Base-by-base conservation (phyloP, 2,329 filamentous ascomycete species). In the Diplodia sapinea region DNA sequence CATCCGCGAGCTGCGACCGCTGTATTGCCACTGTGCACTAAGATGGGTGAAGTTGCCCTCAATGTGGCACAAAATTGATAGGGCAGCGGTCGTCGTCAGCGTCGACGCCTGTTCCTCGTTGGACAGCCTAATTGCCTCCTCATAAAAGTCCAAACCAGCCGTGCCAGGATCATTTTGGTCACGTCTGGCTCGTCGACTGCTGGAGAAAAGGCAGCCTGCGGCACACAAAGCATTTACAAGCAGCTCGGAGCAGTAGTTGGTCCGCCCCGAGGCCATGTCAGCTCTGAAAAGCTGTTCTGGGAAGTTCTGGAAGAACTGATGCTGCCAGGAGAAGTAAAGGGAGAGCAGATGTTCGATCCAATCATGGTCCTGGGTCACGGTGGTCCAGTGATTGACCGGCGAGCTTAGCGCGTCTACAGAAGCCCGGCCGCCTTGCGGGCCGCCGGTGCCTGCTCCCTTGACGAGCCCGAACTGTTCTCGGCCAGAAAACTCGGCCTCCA, bases 221-320 rank as follows among this genome's bases (percentile, higher is more conserved):
- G 70, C 70, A 40, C 70, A 70, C 9, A 72, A 54, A 4, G 71
- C 71, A 36, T 72, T 71, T 8, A 73, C 71, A 17, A 73, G 68
- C 8, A 70, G 38, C 23, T 47, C 31, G 6, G 70, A 72, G 64
- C 71, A 73, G 52, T 67, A 71, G 33, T 68, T 64, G 9, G 68
- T 68, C 51, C 52, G 33, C 3, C 68, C 68, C 1, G 65, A 47
- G 4, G 33, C 67, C 50, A 72, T 55, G 33, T 72, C 71, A 29
- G 68, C 68, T 20, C 70, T 65, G 38, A 73, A 71, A 26, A 69
- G 65, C 52, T 70, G 54, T 40, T 72, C 71, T 6, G 71, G 69
- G 23, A 73, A 73, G 54, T 66, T 69, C 33, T 71, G 70, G 36
- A 69, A 72, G 38, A 70, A 69, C 12, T 68, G 68, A 38, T 73